These are phyloP conservation scores for Syzygium jambos DNA, from an alignment of 345 rosid genomes.

Conservation along the genomic window DNA sequence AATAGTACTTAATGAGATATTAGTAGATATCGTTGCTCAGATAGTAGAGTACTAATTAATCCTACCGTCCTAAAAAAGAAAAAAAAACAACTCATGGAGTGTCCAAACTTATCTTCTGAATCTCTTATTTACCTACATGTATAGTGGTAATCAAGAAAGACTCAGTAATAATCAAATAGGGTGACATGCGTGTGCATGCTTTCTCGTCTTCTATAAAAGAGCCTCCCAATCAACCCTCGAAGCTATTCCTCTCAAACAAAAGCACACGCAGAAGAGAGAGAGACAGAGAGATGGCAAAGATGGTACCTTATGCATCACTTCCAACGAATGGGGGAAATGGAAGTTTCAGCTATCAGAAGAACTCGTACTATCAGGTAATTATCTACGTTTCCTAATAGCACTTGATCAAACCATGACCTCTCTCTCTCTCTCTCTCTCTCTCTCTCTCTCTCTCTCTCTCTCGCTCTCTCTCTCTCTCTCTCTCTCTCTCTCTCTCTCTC, in stretches of 20 bases:
- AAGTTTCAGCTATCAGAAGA: constrained; percentile 6
- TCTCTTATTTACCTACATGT: not conserved
- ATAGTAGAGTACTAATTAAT: not conserved
- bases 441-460: not conserved
- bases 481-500: not conserved
- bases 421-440: not conserved
- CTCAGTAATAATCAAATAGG: not conserved
- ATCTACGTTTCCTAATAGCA: not conserved
- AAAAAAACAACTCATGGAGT: not conserved
- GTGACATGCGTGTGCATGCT: not conserved
- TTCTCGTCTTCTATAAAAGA: not conserved
- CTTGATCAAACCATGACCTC: not conserved
- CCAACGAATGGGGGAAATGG: constrained; percentile 15
- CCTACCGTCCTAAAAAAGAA: not conserved
- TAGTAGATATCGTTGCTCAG: not conserved
- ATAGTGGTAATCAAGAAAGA: not conserved
- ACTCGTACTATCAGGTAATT: constrained; percentile 13
- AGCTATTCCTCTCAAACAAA: not conserved
- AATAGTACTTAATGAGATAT: not conserved
- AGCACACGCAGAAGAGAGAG: not conserved
- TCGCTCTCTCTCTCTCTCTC: not conserved
- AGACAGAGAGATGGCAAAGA: not conserved
- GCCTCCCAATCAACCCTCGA: not conserved
- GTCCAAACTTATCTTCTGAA: not conserved
- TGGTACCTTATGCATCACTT: not conserved